These are phyloP conservation scores for Saksenaea vasiformis DNA, from an alignment of 371 early-diverging fungal species.

Conservation along the genomic window DNA sequence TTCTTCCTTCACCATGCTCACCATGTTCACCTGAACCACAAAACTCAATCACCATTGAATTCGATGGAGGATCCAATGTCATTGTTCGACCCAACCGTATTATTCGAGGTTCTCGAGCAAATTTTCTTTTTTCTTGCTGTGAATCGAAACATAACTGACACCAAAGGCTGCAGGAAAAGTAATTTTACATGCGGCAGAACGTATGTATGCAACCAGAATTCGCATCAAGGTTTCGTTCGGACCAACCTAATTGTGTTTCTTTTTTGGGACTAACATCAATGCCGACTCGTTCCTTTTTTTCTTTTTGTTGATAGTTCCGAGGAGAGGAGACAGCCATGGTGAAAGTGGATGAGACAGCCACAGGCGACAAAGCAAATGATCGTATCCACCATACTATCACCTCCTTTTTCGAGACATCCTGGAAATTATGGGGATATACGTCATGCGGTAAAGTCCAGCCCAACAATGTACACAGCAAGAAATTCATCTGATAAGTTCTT, in stretches of 20 bases:
- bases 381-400: constrained; percentile 36
- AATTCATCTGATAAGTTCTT: background rate
- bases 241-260: background rate
- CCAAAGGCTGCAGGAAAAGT: constrained; percentile 23
- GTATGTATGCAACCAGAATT: constrained; percentile 31
- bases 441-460: constrained; percentile 33
- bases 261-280: background rate
- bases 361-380: constrained; percentile 23
- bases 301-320: constrained; percentile 23
- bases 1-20: background rate
- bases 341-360: constrained; percentile 29
- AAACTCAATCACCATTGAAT: constrained; percentile 20
- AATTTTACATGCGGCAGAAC: constrained; percentile 16
- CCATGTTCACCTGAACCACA: background rate
- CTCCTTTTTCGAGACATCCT: constrained; percentile 33
- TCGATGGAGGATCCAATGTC: constrained; percentile 30
- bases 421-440: constrained; percentile 40
- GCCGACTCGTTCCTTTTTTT: background rate
- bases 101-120: constrained; percentile 25
- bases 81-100: constrained; percentile 39
- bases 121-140: background rate
- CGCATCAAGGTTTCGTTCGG: constrained; percentile 22
- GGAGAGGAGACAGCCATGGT: constrained; percentile 38
- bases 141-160: background rate
- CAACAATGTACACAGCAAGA: no score